Percentiles rank a stretch among this genome's conserved stretches.
Conservation (phyloP, 129 eudicot species). For the Centaurea solstitialis region DNA sequence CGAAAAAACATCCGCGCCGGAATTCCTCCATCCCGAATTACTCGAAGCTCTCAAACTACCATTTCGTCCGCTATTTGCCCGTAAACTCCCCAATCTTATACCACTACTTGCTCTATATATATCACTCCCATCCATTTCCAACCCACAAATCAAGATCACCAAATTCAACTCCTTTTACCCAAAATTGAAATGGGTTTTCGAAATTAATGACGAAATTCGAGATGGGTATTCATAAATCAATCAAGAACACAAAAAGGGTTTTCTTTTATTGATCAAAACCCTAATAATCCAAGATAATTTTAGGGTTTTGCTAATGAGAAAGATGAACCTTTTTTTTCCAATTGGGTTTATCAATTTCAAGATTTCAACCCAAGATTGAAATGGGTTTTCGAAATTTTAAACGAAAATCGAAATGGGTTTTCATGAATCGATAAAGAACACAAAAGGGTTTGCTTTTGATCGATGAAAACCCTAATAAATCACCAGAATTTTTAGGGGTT, state of each 20-base stretch:
- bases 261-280: neutral
- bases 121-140: slow-evolving; percentile 41
- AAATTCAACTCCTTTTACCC: neutral
- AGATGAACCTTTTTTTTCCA: neutral
- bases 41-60: slow-evolving; percentile 43
- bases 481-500: neutral
- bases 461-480: neutral
- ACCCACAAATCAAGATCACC: neutral
- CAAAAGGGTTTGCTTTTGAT: neutral
- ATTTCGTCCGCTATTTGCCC: slow-evolving; percentile 7
- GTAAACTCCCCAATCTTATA: slow-evolving; percentile 21
- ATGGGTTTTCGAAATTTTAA: neutral
- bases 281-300: no score
- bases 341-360: no score
- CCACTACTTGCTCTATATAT: slow-evolving; percentile 34
- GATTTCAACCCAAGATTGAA: neutral
- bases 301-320: neutral
- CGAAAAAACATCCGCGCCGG: slow-evolving; percentile 47
- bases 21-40: slow-evolving; percentile 49
- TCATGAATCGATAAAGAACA: neutral
- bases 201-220: neutral
- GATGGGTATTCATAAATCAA: neutral
- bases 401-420: neutral
- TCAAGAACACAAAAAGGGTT: neutral
- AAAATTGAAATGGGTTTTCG: neutral